These are phyloP conservation scores for Ilyonectria mors-panacis DNA, from an alignment of 2,329 filamentous ascomycete genomes.

Conservation along the genomic window DNA sequence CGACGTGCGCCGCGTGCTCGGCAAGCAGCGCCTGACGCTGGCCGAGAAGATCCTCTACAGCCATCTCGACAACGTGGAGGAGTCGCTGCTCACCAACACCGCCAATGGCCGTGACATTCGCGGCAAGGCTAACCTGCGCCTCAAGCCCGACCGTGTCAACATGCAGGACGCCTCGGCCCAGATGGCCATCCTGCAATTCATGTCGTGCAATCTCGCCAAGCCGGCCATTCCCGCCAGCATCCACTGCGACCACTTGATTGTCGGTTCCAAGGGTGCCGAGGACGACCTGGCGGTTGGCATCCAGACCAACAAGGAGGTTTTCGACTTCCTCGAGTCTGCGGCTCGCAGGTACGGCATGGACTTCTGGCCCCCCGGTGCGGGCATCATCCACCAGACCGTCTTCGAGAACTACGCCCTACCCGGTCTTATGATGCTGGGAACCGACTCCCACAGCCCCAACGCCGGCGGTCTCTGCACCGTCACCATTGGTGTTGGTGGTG, in stretches of 20 bases:
- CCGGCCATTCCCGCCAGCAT: conserved; percentile 97
- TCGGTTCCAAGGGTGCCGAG: conserved; percentile 91
- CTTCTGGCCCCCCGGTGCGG: conserved; percentile 94
- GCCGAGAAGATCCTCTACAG: conserved; percentile 99
- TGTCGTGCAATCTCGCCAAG: conserved; percentile 91
- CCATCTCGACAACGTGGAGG: conserved; percentile 90
- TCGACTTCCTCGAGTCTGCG: conserved; percentile 95
- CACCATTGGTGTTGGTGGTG: conserved; percentile 96
- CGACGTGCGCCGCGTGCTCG: conserved; percentile 82
- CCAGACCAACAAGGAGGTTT: conserved; percentile 94
- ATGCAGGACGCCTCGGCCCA: conserved; percentile 99
- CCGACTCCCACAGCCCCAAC: conserved; percentile 97
- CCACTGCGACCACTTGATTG: conserved; percentile 99
- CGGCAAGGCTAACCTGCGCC: conserved; percentile 92
- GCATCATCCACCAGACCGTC: conserved; percentile 98
- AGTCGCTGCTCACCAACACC: conserved; percentile 86
- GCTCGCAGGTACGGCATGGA: conserved; percentile 93
- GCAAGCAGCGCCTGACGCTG: conserved; percentile 79
- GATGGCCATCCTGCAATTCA: conserved; percentile 98
- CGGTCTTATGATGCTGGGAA: conserved; percentile 98
- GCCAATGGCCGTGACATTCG: conserved; percentile 88
- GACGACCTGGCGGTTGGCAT: conserved; percentile 89
- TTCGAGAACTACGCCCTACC: conserved; percentile 98
- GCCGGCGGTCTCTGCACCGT: conserved; percentile 95
- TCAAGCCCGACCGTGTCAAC: conserved; percentile 96